A percentile compares a stretch with the other conserved stretches of the same genome.
Evolutionary conservation across 345 rosid species (phyloP).

Genomic region (Eucalyptus marginata): DNA sequence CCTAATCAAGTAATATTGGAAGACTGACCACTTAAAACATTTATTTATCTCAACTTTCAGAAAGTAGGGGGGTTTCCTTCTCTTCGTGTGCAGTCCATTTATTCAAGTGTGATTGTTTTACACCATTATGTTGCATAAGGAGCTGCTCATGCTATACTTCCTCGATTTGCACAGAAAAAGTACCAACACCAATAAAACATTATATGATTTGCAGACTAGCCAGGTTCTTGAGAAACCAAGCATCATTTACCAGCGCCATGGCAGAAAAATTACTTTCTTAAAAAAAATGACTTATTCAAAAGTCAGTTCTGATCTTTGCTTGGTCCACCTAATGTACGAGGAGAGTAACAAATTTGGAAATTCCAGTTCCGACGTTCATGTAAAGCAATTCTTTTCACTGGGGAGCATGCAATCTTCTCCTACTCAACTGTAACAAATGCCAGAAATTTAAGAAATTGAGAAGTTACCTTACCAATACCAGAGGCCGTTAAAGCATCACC

Average conservation of each 20-base stretch:
- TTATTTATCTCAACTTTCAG: not conserved
- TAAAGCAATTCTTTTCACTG: not conserved
- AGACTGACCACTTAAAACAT: not conserved
- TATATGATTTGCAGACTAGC: too few species aligned
- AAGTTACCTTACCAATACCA: not conserved
- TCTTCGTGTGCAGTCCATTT: not conserved
- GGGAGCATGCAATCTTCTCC: not conserved
- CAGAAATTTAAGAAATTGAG: not conserved
- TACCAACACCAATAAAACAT: too few species aligned
- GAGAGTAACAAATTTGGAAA: not conserved
- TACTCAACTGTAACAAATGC: not conserved
- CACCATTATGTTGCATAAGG: not conserved
- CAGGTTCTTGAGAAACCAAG: not conserved
- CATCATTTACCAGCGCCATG: not conserved
- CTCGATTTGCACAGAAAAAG: not conserved
- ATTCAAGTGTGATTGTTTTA: not conserved
- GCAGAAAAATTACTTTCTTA: not conserved
- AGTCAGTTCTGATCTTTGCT: not conserved
- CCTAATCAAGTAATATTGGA: not conserved
- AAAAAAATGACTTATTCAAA: not conserved
- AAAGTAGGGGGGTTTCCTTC: not conserved
- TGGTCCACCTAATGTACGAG: not conserved
- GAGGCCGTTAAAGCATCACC: not conserved
- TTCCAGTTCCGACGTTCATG: not conserved
- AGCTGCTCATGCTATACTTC: not conserved